Evolutionary conservation across 2,329 filamentous ascomycete genomes (phyloP).

Genomic region (Hymenoscyphus albidus): DNA sequence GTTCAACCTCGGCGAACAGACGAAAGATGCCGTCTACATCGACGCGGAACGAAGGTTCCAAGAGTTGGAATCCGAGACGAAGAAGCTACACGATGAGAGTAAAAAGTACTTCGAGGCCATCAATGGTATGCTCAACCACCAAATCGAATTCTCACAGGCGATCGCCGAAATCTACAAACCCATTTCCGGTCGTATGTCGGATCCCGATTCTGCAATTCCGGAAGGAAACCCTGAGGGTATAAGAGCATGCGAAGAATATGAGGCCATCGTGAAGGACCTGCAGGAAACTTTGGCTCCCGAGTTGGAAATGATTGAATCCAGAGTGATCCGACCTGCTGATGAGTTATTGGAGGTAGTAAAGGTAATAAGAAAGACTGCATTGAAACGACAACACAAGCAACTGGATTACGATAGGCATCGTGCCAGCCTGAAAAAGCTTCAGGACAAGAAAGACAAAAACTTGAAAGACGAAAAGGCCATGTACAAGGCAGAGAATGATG

Average conservation of each 20-base stretch:
- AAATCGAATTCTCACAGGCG: conserved; percentile 96
- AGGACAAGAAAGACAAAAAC: conserved; percentile 95
- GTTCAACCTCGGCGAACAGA: conserved; percentile 94
- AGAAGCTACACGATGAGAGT: conserved; percentile 93
- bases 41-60: conserved; percentile 92
- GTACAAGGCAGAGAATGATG: conserved; percentile 90
- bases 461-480: conserved; percentile 96
- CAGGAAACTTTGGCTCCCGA: conserved; percentile 86
- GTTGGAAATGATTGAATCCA: conserved; percentile 92
- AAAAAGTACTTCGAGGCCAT: conserved; percentile 97
- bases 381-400: conserved; percentile 96
- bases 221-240: conserved; percentile 94
- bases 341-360: conserved; percentile 95
- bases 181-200: conserved; percentile 91
- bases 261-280: conserved; percentile 82
- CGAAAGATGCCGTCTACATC: conserved; percentile 90
- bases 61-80: conserved; percentile 92
- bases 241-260: conserved; percentile 92
- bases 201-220: conserved; percentile 75
- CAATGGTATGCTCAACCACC: conserved; percentile 94
- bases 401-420: conserved; percentile 91
- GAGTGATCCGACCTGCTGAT: conserved; percentile 87
- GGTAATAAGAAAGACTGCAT: conserved; percentile 79
- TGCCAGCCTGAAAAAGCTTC: conserved; percentile 80
- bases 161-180: conserved; percentile 97